Conservation (phyloP, 1,284 basidiomycete genomes). For the Ustilago esculenta region DNA sequence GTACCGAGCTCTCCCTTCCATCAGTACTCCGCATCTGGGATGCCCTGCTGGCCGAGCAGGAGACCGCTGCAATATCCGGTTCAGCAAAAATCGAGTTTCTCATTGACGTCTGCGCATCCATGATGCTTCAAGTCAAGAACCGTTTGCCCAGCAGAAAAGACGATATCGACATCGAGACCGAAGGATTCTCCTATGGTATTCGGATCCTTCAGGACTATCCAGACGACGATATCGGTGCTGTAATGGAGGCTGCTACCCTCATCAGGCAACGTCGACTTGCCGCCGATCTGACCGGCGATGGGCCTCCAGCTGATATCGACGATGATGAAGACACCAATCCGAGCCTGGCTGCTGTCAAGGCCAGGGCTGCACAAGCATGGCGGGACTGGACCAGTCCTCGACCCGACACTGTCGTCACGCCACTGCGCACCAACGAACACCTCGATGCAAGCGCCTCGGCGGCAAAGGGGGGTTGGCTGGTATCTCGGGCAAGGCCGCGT, state of each 20-base stretch:
- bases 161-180: slow-evolving; percentile 32
- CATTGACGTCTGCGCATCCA: slow-evolving; percentile 62
- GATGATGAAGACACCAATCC: slow-evolving; percentile 27
- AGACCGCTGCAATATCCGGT: slow-evolving; percentile 9
- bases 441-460: slow-evolving; percentile 6
- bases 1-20: slow-evolving; percentile 58
- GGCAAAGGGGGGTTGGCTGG: slow-evolving; percentile 41
- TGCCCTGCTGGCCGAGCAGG: slow-evolving; percentile 57
- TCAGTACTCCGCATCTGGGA: slow-evolving; percentile 64
- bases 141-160: slow-evolving; percentile 17
- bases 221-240: slow-evolving; percentile 54
- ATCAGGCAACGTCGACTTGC: slow-evolving; percentile 54
- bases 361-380: slow-evolving; percentile 37
- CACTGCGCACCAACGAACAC: background rate
- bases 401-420: background rate
- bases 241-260: slow-evolving; percentile 54
- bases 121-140: slow-evolving; percentile 51
- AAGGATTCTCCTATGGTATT: slow-evolving; percentile 55
- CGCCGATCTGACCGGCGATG: slow-evolving; percentile 58
- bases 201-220: slow-evolving; percentile 57
- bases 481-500: slow-evolving; percentile 18
- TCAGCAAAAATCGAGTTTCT: slow-evolving; percentile 62
- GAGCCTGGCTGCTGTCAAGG: slow-evolving; percentile 19
- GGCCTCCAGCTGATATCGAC: slow-evolving; percentile 46
- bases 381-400: slow-evolving; percentile 34